Evolutionary conservation across 345 rosid species (phyloP).

Genomic region (Bruguiera parviflora): DNA sequence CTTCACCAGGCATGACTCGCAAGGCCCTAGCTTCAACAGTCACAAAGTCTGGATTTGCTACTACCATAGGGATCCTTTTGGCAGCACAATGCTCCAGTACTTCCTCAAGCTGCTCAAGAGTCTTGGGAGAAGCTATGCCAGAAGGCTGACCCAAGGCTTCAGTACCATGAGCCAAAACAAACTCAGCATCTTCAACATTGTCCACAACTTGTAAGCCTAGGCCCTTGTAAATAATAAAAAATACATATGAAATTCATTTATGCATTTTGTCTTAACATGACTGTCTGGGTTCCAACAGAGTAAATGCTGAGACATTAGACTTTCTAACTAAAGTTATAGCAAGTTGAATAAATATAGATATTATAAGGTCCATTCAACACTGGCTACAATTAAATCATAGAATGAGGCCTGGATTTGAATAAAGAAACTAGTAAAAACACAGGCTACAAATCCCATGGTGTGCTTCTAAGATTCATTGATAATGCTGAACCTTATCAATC

Average conservation of each 20-base stretch:
- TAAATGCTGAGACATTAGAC: neutral
- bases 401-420: neutral
- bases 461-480: neutral
- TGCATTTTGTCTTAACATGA: too few relatives aligned
- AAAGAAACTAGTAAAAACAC: neutral
- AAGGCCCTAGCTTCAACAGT: slow-evolving; percentile 87
- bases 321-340: neutral
- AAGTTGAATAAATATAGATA: neutral
- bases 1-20: slow-evolving; percentile 82
- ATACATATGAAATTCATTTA: neutral
- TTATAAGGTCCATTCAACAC: neutral
- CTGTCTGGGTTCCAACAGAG: too few relatives aligned
- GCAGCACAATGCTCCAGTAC: slow-evolving; percentile 68
- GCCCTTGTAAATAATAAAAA: slow-evolving; percentile 38
- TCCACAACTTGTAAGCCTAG: slow-evolving; percentile 70
- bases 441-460: neutral
- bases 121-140: slow-evolving; percentile 50
- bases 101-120: slow-evolving; percentile 71
- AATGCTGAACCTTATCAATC: neutral
- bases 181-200: slow-evolving; percentile 77
- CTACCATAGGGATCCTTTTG: slow-evolving; percentile 80
- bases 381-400: neutral
- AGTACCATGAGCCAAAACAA: slow-evolving; percentile 83
- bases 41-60: slow-evolving; percentile 91
- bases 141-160: slow-evolving; percentile 83